Conservation (phyloP, 768 basidiomycete species). For the Neoboletus subvelutipes region DNA sequence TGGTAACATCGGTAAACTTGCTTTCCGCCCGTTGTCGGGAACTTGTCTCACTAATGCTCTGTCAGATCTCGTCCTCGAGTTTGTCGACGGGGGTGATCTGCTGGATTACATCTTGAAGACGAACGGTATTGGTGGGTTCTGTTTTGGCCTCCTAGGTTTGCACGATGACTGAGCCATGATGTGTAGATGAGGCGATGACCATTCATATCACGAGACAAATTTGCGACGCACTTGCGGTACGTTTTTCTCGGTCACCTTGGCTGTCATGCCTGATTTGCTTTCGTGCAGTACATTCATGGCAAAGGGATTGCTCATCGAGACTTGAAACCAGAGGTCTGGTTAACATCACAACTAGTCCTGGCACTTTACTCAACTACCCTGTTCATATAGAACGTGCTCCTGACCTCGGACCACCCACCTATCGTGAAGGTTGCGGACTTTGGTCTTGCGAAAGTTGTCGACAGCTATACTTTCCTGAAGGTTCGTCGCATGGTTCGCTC, state of each 20-base stretch:
- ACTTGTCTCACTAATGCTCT: slow-evolving; percentile 26
- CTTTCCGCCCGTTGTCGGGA: neutral
- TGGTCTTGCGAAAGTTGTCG: slow-evolving; percentile 90
- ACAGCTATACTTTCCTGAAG: slow-evolving; percentile 71
- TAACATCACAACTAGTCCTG: neutral
- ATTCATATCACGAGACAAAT: slow-evolving; percentile 79
- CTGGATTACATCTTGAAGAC: slow-evolving; percentile 71
- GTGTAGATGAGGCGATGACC: slow-evolving; percentile 53
- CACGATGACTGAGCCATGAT: neutral
- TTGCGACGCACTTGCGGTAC: slow-evolving; percentile 73
- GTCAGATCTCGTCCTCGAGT: slow-evolving; percentile 79
- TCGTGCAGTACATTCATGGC: slow-evolving; percentile 58
- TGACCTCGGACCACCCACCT: slow-evolving; percentile 71
- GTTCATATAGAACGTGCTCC: slow-evolving; percentile 64
- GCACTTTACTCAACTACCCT: slow-evolving; percentile 1
- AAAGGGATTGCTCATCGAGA: slow-evolving; percentile 89
- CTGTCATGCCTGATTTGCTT: slow-evolving; percentile 1
- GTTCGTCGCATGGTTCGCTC: slow-evolving; percentile 40
- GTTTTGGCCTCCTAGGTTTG: neutral
- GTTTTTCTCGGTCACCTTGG: slow-evolving; percentile 19
- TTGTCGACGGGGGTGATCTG: slow-evolving; percentile 85
- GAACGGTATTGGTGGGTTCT: slow-evolving; percentile 57
- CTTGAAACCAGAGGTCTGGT: slow-evolving; percentile 76
- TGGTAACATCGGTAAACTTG: slow-evolving; percentile 53
- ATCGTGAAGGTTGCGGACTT: slow-evolving; percentile 92